A percentile compares a stretch with the other conserved stretches of the same genome.
These are phyloP conservation scores for Apiospora aurea DNA, from an alignment of 2,329 filamentous ascomycete species.

Conservation along the genomic window DNA sequence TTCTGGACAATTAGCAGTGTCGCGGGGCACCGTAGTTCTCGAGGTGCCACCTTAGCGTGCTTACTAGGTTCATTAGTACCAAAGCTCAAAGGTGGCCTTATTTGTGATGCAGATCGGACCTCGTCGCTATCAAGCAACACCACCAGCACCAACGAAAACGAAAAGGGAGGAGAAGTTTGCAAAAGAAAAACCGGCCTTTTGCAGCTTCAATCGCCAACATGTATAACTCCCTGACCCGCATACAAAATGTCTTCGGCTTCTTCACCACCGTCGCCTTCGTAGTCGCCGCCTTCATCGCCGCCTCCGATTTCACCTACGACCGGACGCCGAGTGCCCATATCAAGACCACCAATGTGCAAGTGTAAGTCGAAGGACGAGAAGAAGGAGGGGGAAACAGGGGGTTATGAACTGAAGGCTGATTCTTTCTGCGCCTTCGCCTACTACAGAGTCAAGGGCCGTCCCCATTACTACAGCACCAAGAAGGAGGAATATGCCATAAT, in stretches of 20 bases:
- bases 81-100: conserved; percentile 31
- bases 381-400: background rate
- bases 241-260: conserved; percentile 95
- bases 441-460: conserved; percentile 80
- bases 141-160: conserved; percentile 32
- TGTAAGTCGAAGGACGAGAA: conserved; percentile 61
- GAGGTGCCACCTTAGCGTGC: background rate
- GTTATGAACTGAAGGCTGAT: conserved; percentile 11
- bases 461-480: conserved; percentile 94
- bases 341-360: conserved; percentile 78
- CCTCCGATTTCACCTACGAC: conserved; percentile 75
- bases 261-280: conserved; percentile 93
- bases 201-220: conserved; percentile 58
- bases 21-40: no score
- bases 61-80: background rate
- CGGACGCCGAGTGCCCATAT: conserved; percentile 73
- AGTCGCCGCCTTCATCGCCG: conserved; percentile 79
- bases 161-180: conserved; percentile 16
- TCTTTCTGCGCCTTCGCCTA: background rate
- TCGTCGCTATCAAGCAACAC: background rate
- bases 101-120: conserved; percentile 2
- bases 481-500: conserved; percentile 96
- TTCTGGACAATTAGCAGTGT: no score
- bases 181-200: background rate
- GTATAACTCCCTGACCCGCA: conserved; percentile 85